Evolutionary conservation across 1,284 basidiomycete species (phyloP), one percentile per base, ranked within the genome.

Genomic region (Ustilago esculenta): DNA sequence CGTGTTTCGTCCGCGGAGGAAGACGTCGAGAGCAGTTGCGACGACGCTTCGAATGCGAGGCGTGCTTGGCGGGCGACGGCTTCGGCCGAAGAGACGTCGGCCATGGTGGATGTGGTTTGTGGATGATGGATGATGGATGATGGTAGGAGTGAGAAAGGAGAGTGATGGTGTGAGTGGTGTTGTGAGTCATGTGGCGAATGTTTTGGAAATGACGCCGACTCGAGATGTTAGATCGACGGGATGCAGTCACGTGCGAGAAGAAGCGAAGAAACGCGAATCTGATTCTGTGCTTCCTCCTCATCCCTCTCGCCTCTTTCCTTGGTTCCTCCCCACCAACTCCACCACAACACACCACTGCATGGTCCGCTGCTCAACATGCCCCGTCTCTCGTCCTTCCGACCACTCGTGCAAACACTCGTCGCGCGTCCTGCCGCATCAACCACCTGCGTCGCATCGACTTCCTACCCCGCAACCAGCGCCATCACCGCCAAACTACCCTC

Each of bases 1-100:
- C 77, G 72, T 0, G 46, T 56, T 2, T 29, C 12, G 35, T 76
- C 76, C 14, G 74, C 71, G 1, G 61, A 63, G 20, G 56, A 21
- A 5, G 59, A 56, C 20, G 48, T 50, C 44, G 60, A 49, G 37
- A 67, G 54, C 24, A 53, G 55, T 34, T 60, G 66, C 9, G 54
- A 64, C 14, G 54, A 24, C 8, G 25, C 24, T 50, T 48, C 57
- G 47, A 77, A 77, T 3, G 75, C 75, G 3, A 27, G 9, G n/a
- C 75, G 61, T 7, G 75, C 73, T 10, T 50, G 32, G 17, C 33
- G 37, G 3, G 75, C 75, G 17, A 77, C 58, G 11, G 20, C 6
- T 33, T 67, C 72, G 11, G 59, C 59, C 6, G 25, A 32, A 5
- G 32, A 36, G n/a, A 23, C 27, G 27, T n/a, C 11, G 9, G 14